These are phyloP conservation scores for Agastache rugosa DNA, from an alignment of 257 asterid species.

Conservation along the genomic window DNA sequence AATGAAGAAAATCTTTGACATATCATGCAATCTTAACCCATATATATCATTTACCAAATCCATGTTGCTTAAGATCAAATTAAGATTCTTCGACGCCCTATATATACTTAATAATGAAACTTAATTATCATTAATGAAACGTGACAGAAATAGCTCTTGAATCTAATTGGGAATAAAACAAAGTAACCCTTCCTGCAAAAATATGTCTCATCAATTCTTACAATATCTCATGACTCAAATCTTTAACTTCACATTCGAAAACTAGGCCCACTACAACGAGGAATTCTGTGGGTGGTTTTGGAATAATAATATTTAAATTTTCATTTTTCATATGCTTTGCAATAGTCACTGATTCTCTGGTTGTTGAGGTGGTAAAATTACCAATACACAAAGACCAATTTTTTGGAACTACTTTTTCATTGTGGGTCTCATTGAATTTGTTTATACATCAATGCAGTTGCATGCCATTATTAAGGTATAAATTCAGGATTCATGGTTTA, in stretches of 20 bases:
- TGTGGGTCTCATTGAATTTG: too few relatives aligned
- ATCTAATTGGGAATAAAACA: conserved; percentile 11
- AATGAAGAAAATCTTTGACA: conserved; percentile 42
- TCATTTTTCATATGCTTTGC: too few relatives aligned
- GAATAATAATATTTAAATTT: not conserved
- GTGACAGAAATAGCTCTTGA: not conserved
- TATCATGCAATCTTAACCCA: conserved; percentile 9
- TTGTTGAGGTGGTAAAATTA: too few relatives aligned
- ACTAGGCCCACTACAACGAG: conserved; percentile 27
- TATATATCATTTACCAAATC: conserved; percentile 32
- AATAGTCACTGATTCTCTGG: too few relatives aligned
- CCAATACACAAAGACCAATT: too few relatives aligned
- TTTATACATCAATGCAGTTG: too few relatives aligned
- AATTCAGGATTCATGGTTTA: too few relatives aligned
- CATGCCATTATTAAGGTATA: too few relatives aligned
- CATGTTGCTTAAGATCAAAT: conserved; percentile 19
- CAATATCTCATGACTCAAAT: conserved; percentile 4
- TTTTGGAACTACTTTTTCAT: too few relatives aligned
- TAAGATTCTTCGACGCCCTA: conserved; percentile 27
- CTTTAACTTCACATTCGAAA: not conserved
- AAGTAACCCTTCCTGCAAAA: not conserved
- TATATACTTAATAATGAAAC: not conserved
- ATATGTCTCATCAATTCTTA: conserved; percentile 26
- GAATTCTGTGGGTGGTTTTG: conserved; percentile 24
- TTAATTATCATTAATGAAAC: not conserved